Evolutionary conservation across 345 rosid species (phyloP).

Genomic region (Bretschneidera sinensis): DNA sequence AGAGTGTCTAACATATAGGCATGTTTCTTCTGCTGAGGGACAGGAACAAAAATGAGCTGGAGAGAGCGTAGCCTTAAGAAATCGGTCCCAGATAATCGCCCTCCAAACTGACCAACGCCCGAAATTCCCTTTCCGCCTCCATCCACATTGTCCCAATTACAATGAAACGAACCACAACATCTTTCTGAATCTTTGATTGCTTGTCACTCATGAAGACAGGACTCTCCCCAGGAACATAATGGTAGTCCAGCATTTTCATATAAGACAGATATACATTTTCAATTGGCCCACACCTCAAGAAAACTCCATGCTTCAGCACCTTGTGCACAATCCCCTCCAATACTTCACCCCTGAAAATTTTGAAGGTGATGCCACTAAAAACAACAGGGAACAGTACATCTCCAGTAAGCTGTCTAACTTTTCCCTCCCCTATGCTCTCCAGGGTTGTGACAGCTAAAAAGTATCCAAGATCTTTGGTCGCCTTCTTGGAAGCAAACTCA

Average conservation of each 20-base stretch:
- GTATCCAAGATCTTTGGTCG: conserved; percentile 74
- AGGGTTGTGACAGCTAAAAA: conserved; percentile 49
- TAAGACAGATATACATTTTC: conserved; percentile 56
- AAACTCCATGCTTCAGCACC: conserved; percentile 79
- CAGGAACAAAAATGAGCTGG: not conserved
- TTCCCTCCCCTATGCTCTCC: conserved; percentile 69
- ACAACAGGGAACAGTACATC: conserved; percentile 77
- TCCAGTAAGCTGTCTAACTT: conserved; percentile 61
- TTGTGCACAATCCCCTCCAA: conserved; percentile 65
- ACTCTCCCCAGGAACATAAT: conserved; percentile 57
- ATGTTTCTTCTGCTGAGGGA: too few species aligned
- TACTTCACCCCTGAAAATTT: conserved; percentile 75
- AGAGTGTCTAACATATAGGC: too few species aligned
- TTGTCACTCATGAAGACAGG: conserved; percentile 62
- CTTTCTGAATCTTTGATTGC: conserved; percentile 56
- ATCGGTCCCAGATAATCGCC: conserved; percentile 78
- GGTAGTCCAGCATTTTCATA: conserved; percentile 62
- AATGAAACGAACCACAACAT: conserved; percentile 43
- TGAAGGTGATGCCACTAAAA: conserved; percentile 71
- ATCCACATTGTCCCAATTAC: conserved; percentile 78
- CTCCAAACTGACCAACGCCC: conserved; percentile 74
- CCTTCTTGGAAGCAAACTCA: conserved; percentile 56
- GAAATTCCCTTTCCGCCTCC: conserved; percentile 81
- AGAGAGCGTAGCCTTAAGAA: conserved; percentile 21
- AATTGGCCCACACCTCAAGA: conserved; percentile 67